These are phyloP conservation scores for Eimeria tenella DNA, from an alignment of 169 alveolate species.

Conservation along the genomic window DNA sequence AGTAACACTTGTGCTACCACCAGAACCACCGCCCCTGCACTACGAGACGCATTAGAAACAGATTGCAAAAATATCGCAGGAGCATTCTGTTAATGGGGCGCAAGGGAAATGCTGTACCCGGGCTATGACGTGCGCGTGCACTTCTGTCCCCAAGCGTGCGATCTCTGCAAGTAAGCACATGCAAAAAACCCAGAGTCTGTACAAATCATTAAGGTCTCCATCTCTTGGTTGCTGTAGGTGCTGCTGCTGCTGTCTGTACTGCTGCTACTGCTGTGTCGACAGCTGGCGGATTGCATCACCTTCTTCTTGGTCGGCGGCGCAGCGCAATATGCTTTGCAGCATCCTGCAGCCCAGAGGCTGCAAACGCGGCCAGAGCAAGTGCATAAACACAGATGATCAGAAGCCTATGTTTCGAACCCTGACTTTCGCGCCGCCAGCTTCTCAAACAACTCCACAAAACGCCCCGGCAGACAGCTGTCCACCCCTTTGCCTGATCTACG, in stretches of 20 bases:
- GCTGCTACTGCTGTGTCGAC: slow-evolving; percentile 11
- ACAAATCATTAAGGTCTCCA: no score
- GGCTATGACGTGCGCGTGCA: slow-evolving; percentile 74
- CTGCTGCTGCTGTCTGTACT: background rate
- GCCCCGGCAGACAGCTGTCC: no score
- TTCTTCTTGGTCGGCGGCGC: slow-evolving; percentile 68
- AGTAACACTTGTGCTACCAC: background rate
- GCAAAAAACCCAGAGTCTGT: background rate
- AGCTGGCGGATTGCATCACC: background rate
- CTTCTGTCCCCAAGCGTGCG: slow-evolving; percentile 60
- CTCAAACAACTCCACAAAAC: no score
- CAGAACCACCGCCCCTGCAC: background rate
- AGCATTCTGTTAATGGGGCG: no score
- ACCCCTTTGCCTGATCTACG: no score
- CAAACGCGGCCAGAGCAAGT: background rate
- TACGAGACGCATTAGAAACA: background rate
- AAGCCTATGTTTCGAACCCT: background rate
- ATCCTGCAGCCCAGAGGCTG: slow-evolving; percentile 56
- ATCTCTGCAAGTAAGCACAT: slow-evolving; percentile 11
- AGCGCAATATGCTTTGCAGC: slow-evolving; percentile 68
- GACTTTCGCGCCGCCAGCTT: background rate
- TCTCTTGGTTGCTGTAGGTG: background rate
- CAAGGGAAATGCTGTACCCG: slow-evolving; percentile 29
- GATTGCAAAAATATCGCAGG: background rate
- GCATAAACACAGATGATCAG: background rate